A percentile compares a stretch with the other conserved stretches of the same genome.
Evolutionary conservation across 2,329 filamentous ascomycete genomes (phyloP).

Genomic region (Macrophomina phaseolina): DNA sequence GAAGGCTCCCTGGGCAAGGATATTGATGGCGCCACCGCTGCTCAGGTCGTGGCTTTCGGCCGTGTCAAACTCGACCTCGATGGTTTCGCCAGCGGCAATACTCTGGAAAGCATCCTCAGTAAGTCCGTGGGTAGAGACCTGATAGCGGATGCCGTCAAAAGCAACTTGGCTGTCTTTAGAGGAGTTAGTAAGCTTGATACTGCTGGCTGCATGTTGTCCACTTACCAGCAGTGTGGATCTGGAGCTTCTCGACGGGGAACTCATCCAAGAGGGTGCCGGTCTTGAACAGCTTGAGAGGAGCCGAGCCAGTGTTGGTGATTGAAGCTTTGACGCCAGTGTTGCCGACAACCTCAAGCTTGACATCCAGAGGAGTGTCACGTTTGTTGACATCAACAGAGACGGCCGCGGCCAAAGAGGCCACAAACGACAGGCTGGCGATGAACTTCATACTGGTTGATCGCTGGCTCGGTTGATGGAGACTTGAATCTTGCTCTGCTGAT

Average conservation of each 20-base stretch:
- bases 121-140: constrained; percentile 54
- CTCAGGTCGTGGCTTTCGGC: constrained; percentile 61
- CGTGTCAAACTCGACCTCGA: constrained; percentile 61
- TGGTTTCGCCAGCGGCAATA: constrained; percentile 54
- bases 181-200: not conserved
- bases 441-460: constrained; percentile 19
- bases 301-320: constrained; percentile 60
- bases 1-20: constrained; percentile 63
- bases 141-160: constrained; percentile 62
- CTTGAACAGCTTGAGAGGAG: constrained; percentile 59
- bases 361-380: constrained; percentile 23
- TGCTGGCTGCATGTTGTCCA: not conserved
- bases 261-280: constrained; percentile 59
- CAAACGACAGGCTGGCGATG: constrained; percentile 10
- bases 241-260: constrained; percentile 60
- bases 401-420: constrained; percentile 16
- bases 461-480: not conserved
- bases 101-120: constrained; percentile 57
- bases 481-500: constrained; percentile 5
- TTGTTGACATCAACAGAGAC: constrained; percentile 21
- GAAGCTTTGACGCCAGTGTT: constrained; percentile 61
- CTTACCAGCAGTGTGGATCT: constrained; percentile 51
- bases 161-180: constrained; percentile 48
- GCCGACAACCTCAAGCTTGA: constrained; percentile 41
- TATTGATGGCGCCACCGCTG: constrained; percentile 58